Evolutionary conservation across 495 filamentous ascomycete genomes (phyloP), one percentile per base, ranked within the genome.

Genomic region (Aspergillus olivimuriae): DNA sequence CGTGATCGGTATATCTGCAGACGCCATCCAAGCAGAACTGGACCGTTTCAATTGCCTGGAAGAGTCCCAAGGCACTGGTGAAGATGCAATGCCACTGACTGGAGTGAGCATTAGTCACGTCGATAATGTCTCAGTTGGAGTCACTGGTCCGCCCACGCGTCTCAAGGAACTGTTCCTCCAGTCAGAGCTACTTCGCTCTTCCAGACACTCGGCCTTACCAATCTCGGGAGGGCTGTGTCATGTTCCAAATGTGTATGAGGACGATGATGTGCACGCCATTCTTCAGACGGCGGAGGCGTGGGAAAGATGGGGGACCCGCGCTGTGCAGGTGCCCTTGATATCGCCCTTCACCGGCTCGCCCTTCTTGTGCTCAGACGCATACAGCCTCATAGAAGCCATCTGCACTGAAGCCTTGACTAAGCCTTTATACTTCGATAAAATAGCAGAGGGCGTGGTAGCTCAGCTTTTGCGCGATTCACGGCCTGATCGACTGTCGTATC

Each of bases 71-170:
- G 21, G 32, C 41, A 9, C 33, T 35, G 5, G 41, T 44, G 0
- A 36, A 51, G 17, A 43, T 35, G 32, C 43, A n/a, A n/a, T 40
- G 0, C 38, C 52, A 23, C 38, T 50, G 11, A 58, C 49, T 28
- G 62, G 68, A 28, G 50, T 69, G 10, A 71, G 66, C 46, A 57
- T 71, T 28, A 73, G 67, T 44, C 64, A 62, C 18, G 50, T 52
- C 1, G 58, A 55, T 20, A 41, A 45, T 3, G 61, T 50, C 5
- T 66, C 68, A 7, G 55, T 67, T 1, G 70, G 58, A 11, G 46
- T 74, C 10, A 73, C 57, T 44, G 71, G 70, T 0, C 71, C 72
- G 32, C 71, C 72, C 1, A 52, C 64, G 3, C 48, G 65, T 11
- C 40, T 72, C 2, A 60, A 60, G 41, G 47, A 39, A n/a, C 32